Conservation (phyloP, 2,329 filamentous ascomycete species). For the Aspergillus sojae region DNA sequence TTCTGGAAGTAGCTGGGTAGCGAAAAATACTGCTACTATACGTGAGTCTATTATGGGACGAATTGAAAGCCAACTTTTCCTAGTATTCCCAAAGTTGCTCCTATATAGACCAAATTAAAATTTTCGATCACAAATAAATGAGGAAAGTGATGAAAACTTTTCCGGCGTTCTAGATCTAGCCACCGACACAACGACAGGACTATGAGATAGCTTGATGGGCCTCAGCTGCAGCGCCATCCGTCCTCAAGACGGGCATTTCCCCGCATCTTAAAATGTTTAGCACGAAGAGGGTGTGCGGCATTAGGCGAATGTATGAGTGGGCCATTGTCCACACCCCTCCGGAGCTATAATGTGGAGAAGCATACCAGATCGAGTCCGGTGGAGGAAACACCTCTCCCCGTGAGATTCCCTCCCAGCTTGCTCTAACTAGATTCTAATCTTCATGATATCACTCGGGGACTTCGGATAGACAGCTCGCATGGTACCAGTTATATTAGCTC, state of each 20-base stretch:
- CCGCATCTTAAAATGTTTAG: background rate
- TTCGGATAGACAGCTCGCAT: background rate
- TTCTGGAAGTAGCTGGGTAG: background rate
- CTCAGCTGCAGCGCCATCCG: background rate
- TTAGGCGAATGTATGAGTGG: background rate
- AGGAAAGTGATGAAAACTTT: background rate
- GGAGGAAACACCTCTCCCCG: background rate
- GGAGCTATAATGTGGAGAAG: background rate
- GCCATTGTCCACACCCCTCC: background rate
- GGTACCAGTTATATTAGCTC: background rate
- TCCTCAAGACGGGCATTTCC: background rate
- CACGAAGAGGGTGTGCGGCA: no score
- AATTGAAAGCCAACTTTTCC: background rate
- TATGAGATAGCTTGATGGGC: background rate
- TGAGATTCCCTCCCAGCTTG: background rate
- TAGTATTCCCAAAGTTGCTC: background rate
- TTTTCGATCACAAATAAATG: background rate
- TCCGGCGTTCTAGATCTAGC: background rate
- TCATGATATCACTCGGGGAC: background rate
- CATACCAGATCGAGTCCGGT: background rate
- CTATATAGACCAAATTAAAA: background rate
- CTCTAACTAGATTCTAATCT: background rate
- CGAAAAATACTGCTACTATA: background rate
- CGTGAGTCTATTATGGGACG: background rate
- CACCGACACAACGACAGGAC: background rate